Evolutionary conservation across 768 basidiomycete genomes (phyloP).

Genomic region (Calocybe gangraenosa): DNA sequence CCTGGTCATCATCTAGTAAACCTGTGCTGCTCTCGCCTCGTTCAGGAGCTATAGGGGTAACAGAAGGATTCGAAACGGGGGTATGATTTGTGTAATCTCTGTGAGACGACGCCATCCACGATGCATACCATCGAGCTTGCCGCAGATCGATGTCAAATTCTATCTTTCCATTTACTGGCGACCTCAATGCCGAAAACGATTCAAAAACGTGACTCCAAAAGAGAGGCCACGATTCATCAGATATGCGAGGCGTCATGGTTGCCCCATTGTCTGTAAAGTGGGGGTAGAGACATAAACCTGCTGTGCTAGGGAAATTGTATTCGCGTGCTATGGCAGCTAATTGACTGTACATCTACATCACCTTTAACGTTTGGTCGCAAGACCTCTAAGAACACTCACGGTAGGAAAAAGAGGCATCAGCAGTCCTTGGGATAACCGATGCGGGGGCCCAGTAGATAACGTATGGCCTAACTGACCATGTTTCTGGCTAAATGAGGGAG

Average conservation of each 20-base stretch:
- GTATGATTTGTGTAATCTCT: slow-evolving; percentile 38
- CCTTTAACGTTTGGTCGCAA: background rate
- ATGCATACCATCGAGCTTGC: slow-evolving; percentile 74
- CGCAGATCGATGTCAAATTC: slow-evolving; percentile 84
- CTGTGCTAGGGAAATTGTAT: slow-evolving; percentile 74
- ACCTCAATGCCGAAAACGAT: slow-evolving; percentile 27
- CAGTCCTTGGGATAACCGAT: slow-evolving; percentile 63
- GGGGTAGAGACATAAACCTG: slow-evolving; percentile 77
- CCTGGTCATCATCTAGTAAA: slow-evolving; percentile 34
- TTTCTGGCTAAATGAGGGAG: slow-evolving; percentile 51
- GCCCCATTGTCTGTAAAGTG: slow-evolving; percentile 55
- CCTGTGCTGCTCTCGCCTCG: slow-evolving; percentile 53
- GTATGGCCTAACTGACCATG: slow-evolving; percentile 58
- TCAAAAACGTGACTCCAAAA: slow-evolving; percentile 66
- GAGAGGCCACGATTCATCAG: slow-evolving; percentile 73
- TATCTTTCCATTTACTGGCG: slow-evolving; percentile 71
- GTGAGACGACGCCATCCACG: slow-evolving; percentile 58
- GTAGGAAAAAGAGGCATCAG: slow-evolving; percentile 75
- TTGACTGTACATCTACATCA: slow-evolving; percentile 66
- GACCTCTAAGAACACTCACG: slow-evolving; percentile 29
- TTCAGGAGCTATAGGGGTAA: slow-evolving; percentile 44
- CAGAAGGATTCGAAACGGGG: slow-evolving; percentile 31
- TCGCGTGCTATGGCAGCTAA: slow-evolving; percentile 76
- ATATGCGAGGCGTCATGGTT: slow-evolving; percentile 63
- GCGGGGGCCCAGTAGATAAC: slow-evolving; percentile 51